Percentiles rank a stretch among this genome's conserved stretches.
Conservation (phyloP, 192 early-diverging fungal species). For the Entophlyctis helioformis region DNA sequence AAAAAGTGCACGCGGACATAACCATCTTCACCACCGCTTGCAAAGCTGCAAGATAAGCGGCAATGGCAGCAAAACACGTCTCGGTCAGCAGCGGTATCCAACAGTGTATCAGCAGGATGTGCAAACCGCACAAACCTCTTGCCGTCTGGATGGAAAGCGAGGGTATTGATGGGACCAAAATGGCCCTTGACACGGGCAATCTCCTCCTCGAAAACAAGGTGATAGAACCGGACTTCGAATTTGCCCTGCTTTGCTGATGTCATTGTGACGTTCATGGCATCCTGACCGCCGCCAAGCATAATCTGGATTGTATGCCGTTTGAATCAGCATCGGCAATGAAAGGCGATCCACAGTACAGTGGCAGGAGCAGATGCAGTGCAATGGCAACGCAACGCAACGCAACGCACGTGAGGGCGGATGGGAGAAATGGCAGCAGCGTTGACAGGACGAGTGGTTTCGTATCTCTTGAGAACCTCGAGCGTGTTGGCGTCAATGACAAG, state of each 20-base stretch:
- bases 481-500: slow-evolving; percentile 80
- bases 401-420: slow-evolving; percentile 33
- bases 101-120: too few relatives aligned
- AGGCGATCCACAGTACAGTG: background rate
- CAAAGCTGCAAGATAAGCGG: slow-evolving; percentile 44
- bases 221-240: slow-evolving; percentile 95
- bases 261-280: slow-evolving; percentile 93
- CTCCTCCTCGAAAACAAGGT: slow-evolving; percentile 92
- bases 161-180: slow-evolving; percentile 99
- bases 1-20: slow-evolving; percentile 94
- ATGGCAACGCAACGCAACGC: too few relatives aligned
- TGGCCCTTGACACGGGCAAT: slow-evolving; percentile 95
- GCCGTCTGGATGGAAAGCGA: slow-evolving; percentile 93
- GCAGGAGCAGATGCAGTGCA: too few relatives aligned
- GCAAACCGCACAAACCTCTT: slow-evolving; percentile 35
- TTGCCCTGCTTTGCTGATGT: slow-evolving; percentile 83
- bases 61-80: background rate
- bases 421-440: slow-evolving; percentile 92
- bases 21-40: slow-evolving; percentile 96
- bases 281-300: slow-evolving; percentile 87
- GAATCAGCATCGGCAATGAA: too few relatives aligned
- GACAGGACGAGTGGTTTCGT: slow-evolving; percentile 72
- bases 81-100: too few relatives aligned
- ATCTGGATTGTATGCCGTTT: too few relatives aligned
- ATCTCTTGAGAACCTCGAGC: slow-evolving; percentile 74